Conservation (phyloP, 176 grass and related monocot species). For the Ampelocalamus luodianensis region DNA sequence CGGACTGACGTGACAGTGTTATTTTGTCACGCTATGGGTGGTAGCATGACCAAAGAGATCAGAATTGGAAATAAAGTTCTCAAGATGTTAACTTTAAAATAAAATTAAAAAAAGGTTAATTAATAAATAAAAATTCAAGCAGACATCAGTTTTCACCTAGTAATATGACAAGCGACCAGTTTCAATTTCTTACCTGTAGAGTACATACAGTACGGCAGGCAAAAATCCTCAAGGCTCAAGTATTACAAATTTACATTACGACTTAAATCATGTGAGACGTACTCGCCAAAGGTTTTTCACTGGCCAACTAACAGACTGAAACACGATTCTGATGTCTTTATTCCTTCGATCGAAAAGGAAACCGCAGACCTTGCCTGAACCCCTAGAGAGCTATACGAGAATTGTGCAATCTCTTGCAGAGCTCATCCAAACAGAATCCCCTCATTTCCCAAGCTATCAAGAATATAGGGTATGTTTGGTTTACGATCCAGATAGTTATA, state of each 20-base stretch:
- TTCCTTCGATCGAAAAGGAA: background rate
- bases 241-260: background rate
- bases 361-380: background rate
- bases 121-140: too few relatives aligned
- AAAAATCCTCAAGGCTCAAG: background rate
- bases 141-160: background rate
- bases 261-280: background rate
- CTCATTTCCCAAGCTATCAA: background rate
- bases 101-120: too few relatives aligned
- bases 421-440: slow-evolving; percentile 17
- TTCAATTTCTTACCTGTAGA: background rate
- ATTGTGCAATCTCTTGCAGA: background rate
- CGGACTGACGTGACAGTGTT: too few relatives aligned
- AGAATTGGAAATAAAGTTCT: too few relatives aligned
- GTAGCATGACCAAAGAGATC: too few relatives aligned
- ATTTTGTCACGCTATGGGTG: too few relatives aligned
- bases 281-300: background rate
- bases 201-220: too few relatives aligned
- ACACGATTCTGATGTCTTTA: background rate
- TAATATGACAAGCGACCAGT: background rate
- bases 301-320: background rate
- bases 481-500: too few relatives aligned
- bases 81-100: too few relatives aligned
- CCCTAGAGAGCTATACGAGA: background rate
- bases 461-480: too few relatives aligned